Percentiles rank a stretch among this genome's conserved stretches.
These are phyloP conservation scores for Quercus variabilis DNA, from an alignment of 306 rosid genomes.

Conservation along the genomic window DNA sequence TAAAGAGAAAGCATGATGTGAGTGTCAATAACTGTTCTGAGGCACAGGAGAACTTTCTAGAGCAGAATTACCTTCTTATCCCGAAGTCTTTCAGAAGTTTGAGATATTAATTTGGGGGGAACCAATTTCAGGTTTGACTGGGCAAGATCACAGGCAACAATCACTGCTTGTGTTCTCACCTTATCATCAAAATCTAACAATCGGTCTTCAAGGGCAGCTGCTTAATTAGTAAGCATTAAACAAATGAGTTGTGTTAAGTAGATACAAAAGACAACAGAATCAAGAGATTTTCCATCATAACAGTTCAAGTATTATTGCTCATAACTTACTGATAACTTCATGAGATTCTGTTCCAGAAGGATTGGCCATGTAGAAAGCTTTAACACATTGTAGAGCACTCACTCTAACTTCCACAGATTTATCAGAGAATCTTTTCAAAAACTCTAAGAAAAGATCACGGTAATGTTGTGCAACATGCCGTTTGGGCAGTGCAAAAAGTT, in stretches of 20 bases:
- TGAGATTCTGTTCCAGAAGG: slow-evolving; percentile 52
- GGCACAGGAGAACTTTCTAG: slow-evolving; percentile 3
- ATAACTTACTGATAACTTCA: slow-evolving; percentile 70
- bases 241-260: slow-evolving; percentile 18
- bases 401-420: slow-evolving; percentile 85
- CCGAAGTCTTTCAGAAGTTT: slow-evolving; percentile 69
- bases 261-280: slow-evolving; percentile 17
- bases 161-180: slow-evolving; percentile 82
- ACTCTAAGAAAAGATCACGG: slow-evolving; percentile 68
- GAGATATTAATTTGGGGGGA: slow-evolving; percentile 58
- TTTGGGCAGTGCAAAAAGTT: slow-evolving; percentile 67
- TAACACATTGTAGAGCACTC: slow-evolving; percentile 76
- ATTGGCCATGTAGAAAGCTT: slow-evolving; percentile 51
- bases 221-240: slow-evolving; percentile 26
- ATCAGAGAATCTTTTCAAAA: slow-evolving; percentile 83
- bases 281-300: slow-evolving; percentile 9
- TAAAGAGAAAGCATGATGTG: slow-evolving; percentile 7
- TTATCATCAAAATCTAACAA: slow-evolving; percentile 74
- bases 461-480: slow-evolving; percentile 56
- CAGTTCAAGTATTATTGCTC: slow-evolving; percentile 6
- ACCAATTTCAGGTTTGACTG: slow-evolving; percentile 51
- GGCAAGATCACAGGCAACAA: slow-evolving; percentile 84
- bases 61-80: slow-evolving; percentile 75
- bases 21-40: slow-evolving; percentile 12
- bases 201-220: slow-evolving; percentile 82